Percentiles rank a stretch among this genome's conserved stretches.
phyloP scores from a whole-genome alignment of 2,329 filamentous ascomycete genomes.

The Xylaria polymorpha region DNA sequence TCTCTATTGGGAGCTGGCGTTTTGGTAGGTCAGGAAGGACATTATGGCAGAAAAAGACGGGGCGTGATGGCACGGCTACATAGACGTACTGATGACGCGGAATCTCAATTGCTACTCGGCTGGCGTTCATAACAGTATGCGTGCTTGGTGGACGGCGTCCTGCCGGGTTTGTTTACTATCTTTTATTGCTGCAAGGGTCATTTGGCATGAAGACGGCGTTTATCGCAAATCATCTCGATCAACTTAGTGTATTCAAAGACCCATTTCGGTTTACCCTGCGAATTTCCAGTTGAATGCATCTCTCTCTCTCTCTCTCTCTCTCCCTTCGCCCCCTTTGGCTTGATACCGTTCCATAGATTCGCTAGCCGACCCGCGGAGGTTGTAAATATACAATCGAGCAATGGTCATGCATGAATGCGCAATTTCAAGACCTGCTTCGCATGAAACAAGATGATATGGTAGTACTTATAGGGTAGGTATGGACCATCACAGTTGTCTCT shows the following conservation, averaged over 20 bases:
- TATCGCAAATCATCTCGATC: conserved; percentile 21
- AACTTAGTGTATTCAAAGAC: conserved; percentile 8
- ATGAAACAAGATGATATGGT: conserved; percentile 8
- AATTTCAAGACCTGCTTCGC: conserved; percentile 21
- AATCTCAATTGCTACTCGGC: conserved; percentile 15
- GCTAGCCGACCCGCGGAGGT: background rate
- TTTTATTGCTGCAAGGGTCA: conserved; percentile 19
- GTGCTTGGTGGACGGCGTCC: conserved; percentile 21
- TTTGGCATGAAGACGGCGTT: conserved; percentile 36
- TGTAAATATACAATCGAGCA: background rate
- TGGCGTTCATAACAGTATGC: conserved; percentile 25
- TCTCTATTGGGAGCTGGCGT: conserved; percentile 35
- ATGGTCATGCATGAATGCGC: conserved; percentile 27
- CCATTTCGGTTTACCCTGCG: background rate
- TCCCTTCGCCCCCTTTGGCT: background rate
- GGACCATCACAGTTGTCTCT: background rate
- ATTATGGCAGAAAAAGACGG: conserved; percentile 17
- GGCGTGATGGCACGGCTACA: conserved; percentile 23
- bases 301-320: background rate
- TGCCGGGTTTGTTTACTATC: conserved; percentile 9
- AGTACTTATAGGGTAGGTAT: background rate
- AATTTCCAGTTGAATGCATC: background rate
- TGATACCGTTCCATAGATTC: background rate
- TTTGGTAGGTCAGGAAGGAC: conserved; percentile 31
- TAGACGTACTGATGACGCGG: conserved; percentile 10